Conservation (phyloP, 1,284 basidiomycete species). For the Sparassis latifolia region DNA sequence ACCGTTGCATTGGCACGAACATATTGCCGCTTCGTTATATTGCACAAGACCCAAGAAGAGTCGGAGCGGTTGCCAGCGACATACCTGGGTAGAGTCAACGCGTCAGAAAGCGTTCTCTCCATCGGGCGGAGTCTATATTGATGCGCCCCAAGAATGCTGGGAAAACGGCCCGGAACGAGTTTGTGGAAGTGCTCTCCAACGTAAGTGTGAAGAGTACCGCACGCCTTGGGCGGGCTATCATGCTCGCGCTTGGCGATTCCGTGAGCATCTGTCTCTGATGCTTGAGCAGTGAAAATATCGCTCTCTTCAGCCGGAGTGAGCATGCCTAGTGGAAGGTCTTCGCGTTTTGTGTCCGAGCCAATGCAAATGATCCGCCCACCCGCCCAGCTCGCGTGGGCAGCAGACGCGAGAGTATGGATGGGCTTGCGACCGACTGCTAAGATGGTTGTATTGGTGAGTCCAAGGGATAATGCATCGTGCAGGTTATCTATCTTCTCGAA, state of each 20-base stretch:
- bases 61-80: background rate
- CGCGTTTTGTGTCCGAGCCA: background rate
- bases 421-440: background rate
- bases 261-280: background rate
- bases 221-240: background rate
- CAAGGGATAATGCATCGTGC: background rate
- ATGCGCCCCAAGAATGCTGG: background rate
- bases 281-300: background rate
- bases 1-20: background rate
- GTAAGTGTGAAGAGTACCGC: background rate
- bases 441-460: background rate
- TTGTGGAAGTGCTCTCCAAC: background rate
- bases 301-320: background rate
- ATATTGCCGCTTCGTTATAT: background rate
- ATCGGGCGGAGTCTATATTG: background rate
- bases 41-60: background rate
- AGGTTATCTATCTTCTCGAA: background rate
- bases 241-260: background rate
- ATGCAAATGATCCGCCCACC: background rate
- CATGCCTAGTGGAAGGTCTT: background rate
- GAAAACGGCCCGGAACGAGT: background rate
- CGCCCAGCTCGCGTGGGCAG: background rate
- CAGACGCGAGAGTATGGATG: background rate
- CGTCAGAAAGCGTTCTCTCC: background rate
- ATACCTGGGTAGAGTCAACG: background rate